These are phyloP conservation scores for Dalbergia cultrata DNA, from an alignment of 306 rosid genomes.

Conservation along the genomic window DNA sequence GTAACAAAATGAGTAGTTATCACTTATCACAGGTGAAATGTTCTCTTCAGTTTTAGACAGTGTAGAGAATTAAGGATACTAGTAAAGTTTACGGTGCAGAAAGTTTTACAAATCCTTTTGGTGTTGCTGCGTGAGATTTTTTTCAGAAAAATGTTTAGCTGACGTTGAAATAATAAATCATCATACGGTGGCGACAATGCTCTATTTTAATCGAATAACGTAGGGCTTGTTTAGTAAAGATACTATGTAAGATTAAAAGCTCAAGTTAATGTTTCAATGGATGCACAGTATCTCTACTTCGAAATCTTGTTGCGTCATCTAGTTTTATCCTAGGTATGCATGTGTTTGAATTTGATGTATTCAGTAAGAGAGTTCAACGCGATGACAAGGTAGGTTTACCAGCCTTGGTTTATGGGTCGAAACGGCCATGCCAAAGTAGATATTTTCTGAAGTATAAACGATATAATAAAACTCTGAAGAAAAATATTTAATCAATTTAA, in stretches of 20 bases:
- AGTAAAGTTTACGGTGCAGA: constrained; percentile 20
- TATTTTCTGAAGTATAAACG: no score
- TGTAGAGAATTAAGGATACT: constrained; percentile 42
- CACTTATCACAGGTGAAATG: background rate
- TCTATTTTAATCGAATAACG: background rate
- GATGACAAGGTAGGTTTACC: no score
- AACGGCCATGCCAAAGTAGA: background rate
- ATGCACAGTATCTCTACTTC: no score
- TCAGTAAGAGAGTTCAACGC: no score
- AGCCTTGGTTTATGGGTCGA: background rate
- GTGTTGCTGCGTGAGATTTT: background rate
- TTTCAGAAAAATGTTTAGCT: background rate
- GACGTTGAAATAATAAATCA: background rate
- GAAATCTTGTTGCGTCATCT: no score
- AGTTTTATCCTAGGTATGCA: no score
- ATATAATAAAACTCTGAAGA: no score
- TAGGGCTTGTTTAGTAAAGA: background rate
- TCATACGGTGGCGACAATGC: background rate
- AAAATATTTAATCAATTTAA: no score
- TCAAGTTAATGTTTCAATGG: no score
- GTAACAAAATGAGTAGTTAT: constrained; percentile 34
- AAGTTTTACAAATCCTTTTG: background rate
- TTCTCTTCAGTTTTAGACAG: constrained; percentile 33
- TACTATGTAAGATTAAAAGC: no score
- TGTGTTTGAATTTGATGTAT: no score